These are phyloP conservation scores for Multifurca ochricompacta DNA, from an alignment of 768 basidiomycete genomes.

Conservation along the genomic window DNA sequence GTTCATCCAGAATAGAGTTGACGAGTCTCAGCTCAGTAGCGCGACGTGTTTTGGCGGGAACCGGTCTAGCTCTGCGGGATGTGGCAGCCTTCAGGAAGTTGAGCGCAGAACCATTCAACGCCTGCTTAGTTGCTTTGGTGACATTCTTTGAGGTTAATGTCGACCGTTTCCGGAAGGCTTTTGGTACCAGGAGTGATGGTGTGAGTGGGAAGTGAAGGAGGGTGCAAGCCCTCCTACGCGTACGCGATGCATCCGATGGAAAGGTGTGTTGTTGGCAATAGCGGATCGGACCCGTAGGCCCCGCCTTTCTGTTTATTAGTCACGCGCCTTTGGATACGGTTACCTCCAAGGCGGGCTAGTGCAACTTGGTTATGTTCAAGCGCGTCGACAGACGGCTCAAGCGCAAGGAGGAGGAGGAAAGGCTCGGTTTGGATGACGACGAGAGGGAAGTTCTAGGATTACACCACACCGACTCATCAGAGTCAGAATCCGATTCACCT, in stretches of 20 bases:
- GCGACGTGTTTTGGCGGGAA: background rate
- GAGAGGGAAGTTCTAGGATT: slow-evolving; percentile 56
- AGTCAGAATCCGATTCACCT: slow-evolving; percentile 46
- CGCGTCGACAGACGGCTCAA: slow-evolving; percentile 60
- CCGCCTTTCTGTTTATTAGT: background rate
- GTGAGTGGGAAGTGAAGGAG: background rate
- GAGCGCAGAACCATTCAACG: background rate
- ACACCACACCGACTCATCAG: slow-evolving; percentile 70
- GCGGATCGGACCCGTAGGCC: background rate
- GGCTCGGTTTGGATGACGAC: slow-evolving; percentile 56
- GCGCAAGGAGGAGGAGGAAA: slow-evolving; percentile 56
- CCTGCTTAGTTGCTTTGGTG: background rate
- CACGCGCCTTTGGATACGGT: background rate
- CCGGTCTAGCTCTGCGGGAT: background rate
- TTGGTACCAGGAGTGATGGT: background rate
- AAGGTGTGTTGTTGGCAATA: background rate
- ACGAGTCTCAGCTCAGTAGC: slow-evolving; percentile 9
- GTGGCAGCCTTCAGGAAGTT: background rate
- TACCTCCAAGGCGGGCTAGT: background rate
- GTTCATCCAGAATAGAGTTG: slow-evolving; percentile 8
- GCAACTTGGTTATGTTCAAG: slow-evolving; percentile 55
- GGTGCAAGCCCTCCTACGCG: slow-evolving; percentile 3
- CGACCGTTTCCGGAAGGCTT: background rate
- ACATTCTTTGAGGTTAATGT: background rate
- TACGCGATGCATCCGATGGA: slow-evolving; percentile 7